Evolutionary conservation across 1,284 basidiomycete genomes (phyloP).

Genomic region (Cutaneotrichosporon sp.): DNA sequence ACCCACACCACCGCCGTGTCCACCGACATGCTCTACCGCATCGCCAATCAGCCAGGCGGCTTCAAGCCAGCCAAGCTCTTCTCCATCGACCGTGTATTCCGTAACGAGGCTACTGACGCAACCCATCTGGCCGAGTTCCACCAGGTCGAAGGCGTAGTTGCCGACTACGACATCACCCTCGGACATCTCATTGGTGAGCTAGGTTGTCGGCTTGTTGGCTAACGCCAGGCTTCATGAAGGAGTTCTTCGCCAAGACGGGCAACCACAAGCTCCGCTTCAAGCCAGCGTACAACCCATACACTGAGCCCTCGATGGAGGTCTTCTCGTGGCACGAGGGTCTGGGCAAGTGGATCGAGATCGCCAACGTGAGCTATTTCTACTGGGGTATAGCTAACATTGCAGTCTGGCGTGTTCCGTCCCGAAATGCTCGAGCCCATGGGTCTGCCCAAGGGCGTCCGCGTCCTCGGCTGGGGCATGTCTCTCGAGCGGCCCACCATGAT

Average conservation of each 20-base stretch:
- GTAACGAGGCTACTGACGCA: conserved; percentile 98
- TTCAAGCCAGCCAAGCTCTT: conserved; percentile 97
- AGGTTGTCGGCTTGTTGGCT: too few relatives aligned
- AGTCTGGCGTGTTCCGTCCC: conserved; percentile 98
- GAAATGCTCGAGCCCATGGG: conserved; percentile 99
- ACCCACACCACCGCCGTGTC: conserved; percentile 98
- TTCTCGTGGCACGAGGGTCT: conserved; percentile 96
- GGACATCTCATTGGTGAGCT: conserved; percentile 91
- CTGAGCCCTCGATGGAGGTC: conserved; percentile 98
- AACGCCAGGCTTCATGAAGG: conserved; percentile 82
- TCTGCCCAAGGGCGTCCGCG: conserved; percentile 91
- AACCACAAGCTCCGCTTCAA: conserved; percentile 91
- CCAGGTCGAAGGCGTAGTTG: conserved; percentile 98
- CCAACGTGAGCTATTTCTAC: conserved; percentile 47
- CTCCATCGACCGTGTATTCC: conserved; percentile 97
- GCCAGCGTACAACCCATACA: conserved; percentile 73
- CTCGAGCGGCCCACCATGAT: conserved; percentile 99
- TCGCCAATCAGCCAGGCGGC: conserved; percentile 68
- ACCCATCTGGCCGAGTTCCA: conserved; percentile 99
- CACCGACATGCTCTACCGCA: conserved; percentile 87
- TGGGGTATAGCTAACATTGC: conserved; percentile 39
- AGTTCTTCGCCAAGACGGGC: conserved; percentile 98
- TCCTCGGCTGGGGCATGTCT: conserved; percentile 94
- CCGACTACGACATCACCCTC: conserved; percentile 88
- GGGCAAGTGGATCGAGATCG: conserved; percentile 88